Base-by-base conservation (phyloP, 257 asterid genomes). In the Hygrophila difformis region DNA sequence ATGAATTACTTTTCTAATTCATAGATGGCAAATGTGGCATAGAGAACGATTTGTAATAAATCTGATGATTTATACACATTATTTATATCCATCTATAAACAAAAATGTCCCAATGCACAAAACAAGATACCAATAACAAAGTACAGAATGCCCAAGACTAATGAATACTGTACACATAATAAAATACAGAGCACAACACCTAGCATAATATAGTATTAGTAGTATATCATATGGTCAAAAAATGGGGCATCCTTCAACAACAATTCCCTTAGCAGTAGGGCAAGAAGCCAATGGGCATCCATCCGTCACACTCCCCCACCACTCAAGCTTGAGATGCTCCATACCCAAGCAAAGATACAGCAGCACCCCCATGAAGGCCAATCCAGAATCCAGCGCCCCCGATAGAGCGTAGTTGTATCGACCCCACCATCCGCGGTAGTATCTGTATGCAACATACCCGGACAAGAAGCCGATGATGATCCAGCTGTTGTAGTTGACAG, bases 311-410 rank as follows among this genome's bases (percentile, higher is more conserved):
- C 77, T 83, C 44, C 97, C 94, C 97, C 97, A 87, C 94, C 97
- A 83, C 24, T 71, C 75, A 15, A 87, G 84, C 62, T 75, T 73
- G 44, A 75, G 33, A 42, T 80, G 77, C 49, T 52, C 60, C 73
- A 75, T 74, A 12, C 76, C 97, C 22, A 87, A 59, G 55, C 87
- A 82, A 53, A 87, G 22, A 59, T 87, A 87, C 47, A 83, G 47
- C 18, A 83, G 54, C 36, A 87, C 91, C 1, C 94, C 97, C 97
- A 80, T 87, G 71, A 87, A 87, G n/a, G 97, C 94, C 35, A 87
- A 66, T 24, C 97, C 97, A 2, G 97, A 87, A 72, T 87, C 97
- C 1, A 87, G 86, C 2, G 97, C 87, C 39, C 94, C 97, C 1
- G 97, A 87, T 18, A 83, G 37, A 24, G 73, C 77, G 39, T 87